A percentile compares a stretch with the other conserved stretches of the same genome.
phyloP scores from a whole-genome alignment of 805 yeast species.

The Saccharomyces kudriavzevii region DNA sequence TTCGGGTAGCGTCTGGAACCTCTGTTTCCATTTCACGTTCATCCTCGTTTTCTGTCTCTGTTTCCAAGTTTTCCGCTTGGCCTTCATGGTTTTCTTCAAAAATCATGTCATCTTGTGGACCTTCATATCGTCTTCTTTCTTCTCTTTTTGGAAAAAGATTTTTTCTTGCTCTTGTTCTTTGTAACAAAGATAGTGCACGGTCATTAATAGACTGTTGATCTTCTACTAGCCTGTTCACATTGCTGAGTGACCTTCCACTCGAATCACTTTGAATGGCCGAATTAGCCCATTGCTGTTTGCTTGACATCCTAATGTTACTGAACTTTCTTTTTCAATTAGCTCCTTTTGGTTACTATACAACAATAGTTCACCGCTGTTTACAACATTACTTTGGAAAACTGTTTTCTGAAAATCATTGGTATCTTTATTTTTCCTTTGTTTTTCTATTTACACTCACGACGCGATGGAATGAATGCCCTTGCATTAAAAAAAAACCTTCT shows the following conservation, averaged over 20 bases:
- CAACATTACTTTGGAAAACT: neutral
- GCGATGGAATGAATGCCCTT: neutral
- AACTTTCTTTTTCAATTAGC: neutral
- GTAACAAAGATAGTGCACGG: constrained; percentile 23
- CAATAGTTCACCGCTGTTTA: neutral
- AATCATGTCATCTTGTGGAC: neutral
- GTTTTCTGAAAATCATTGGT: neutral
- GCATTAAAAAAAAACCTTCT: neutral
- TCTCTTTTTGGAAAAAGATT: constrained; percentile 11
- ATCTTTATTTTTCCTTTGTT: neutral
- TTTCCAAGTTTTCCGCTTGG: neutral
- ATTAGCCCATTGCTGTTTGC: constrained; percentile 3
- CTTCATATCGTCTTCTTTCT: constrained; percentile 13
- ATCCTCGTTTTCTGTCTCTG: neutral
- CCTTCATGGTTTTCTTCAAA: neutral
- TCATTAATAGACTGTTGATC: constrained; percentile 24
- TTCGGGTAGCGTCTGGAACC: neutral
- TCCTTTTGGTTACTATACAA: neutral
- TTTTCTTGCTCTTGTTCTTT: constrained; percentile 26
- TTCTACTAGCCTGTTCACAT: constrained; percentile 4
- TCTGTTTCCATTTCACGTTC: neutral
- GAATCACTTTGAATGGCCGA: constrained; percentile 12
- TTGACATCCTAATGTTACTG: neutral
- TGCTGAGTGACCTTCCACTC: constrained; percentile 10
- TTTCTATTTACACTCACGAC: neutral